A percentile compares a stretch with the other conserved stretches of the same genome.
These are phyloP conservation scores for Sanghuangporus sanghuang DNA, from an alignment of 1,284 basidiomycete species.

Conservation along the genomic window DNA sequence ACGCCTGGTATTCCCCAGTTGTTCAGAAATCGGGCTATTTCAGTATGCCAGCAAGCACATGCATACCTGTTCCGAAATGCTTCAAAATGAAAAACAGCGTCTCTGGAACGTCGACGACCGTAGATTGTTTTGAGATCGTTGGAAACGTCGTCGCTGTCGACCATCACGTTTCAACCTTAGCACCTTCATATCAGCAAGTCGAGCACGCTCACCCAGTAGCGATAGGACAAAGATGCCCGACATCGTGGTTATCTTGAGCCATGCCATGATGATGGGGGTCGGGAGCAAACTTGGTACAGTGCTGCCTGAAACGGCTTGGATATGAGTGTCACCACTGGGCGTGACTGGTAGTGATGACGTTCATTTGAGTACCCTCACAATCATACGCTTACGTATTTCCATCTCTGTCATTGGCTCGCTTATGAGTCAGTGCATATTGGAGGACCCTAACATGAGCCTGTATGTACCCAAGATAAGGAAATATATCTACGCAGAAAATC, in stretches of 20 bases:
- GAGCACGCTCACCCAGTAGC: constrained; percentile 29
- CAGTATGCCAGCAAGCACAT: not conserved
- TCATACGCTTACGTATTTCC: not conserved
- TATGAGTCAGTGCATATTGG: not conserved
- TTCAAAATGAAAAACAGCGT: constrained; percentile 74
- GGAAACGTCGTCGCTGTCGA: constrained; percentile 63
- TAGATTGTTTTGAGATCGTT: constrained; percentile 48
- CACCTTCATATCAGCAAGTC: not conserved
- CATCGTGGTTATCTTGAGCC: constrained; percentile 28
- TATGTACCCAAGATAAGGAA: too few species aligned
- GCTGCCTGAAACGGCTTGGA: not conserved
- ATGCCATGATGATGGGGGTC: not conserved
- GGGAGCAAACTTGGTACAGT: not conserved
- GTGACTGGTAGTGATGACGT: not conserved
- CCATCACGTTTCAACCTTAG: not conserved
- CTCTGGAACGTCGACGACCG: constrained; percentile 53
- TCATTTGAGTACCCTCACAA: not conserved
- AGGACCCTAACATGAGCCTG: too few species aligned
- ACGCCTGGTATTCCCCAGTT: constrained; percentile 42
- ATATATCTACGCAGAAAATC: too few species aligned
- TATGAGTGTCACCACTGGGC: not conserved
- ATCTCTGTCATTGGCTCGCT: not conserved
- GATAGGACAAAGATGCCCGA: constrained; percentile 38
- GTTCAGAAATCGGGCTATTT: not conserved
- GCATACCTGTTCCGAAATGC: constrained; percentile 69